These are phyloP conservation scores for Metarhizium humberi DNA, from an alignment of 2,329 filamentous ascomycete species.

Conservation along the genomic window DNA sequence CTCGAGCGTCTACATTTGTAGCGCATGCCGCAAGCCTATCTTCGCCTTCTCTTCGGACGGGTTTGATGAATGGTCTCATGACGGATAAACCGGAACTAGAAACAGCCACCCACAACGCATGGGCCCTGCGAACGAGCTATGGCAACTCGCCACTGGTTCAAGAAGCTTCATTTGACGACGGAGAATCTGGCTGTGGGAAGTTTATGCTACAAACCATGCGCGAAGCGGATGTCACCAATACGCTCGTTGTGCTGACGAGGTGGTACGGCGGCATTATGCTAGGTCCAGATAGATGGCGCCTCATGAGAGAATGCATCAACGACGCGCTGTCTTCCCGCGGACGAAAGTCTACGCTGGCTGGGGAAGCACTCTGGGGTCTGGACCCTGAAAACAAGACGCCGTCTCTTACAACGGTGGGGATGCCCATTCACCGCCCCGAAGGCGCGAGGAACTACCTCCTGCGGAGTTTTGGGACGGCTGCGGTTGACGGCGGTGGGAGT, in stretches of 20 bases:
- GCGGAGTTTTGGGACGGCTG: constrained; percentile 46
- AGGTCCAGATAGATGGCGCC: constrained; percentile 51
- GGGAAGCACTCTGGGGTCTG: constrained; percentile 52
- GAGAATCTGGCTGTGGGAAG: constrained; percentile 49
- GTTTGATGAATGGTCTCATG: constrained; percentile 38
- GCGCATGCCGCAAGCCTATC: constrained; percentile 35
- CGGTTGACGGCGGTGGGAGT: constrained; percentile 8
- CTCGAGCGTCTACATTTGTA: constrained; percentile 47
- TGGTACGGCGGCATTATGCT: constrained; percentile 56
- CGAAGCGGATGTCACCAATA: constrained; percentile 39
- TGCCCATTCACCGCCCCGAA: constrained; percentile 69
- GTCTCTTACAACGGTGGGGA: constrained; percentile 33
- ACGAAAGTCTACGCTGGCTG: constrained; percentile 26
- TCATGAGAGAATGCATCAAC: constrained; percentile 49
- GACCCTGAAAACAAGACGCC: constrained; percentile 42
- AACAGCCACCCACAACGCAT: constrained; percentile 49
- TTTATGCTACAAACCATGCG: constrained; percentile 46
- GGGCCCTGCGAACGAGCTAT: constrained; percentile 32
- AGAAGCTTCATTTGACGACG: constrained; percentile 49
- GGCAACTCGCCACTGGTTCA: constrained; percentile 29
- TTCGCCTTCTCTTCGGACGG: constrained; percentile 31
- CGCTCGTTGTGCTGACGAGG: constrained; percentile 48
- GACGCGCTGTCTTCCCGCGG: constrained; percentile 42
- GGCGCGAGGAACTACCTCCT: constrained; percentile 51
- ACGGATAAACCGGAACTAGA: constrained; percentile 37